These are phyloP conservation scores for Mallotus repandus DNA, from an alignment of 441 rosid species.

Conservation along the genomic window DNA sequence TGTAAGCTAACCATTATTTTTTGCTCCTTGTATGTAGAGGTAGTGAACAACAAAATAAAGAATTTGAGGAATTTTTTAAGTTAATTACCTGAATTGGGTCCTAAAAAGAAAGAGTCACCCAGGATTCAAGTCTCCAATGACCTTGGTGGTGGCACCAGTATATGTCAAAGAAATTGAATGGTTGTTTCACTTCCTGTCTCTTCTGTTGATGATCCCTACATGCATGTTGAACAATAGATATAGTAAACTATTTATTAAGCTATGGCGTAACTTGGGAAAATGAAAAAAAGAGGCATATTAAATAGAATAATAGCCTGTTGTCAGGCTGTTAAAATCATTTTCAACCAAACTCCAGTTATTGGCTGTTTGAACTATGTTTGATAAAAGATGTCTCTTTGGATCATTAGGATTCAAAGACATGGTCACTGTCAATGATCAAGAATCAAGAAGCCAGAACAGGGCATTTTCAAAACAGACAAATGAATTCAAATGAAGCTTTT, in stretches of 20 bases:
- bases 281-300: neutral
- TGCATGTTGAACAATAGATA: too few relatives aligned
- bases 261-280: too few relatives aligned
- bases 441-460: too few relatives aligned
- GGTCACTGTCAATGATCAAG: too few relatives aligned
- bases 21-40: too few relatives aligned
- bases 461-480: too few relatives aligned
- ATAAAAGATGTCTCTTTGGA: neutral
- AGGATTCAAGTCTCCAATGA: neutral
- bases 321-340: neutral
- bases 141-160: neutral
- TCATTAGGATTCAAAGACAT: too few relatives aligned
- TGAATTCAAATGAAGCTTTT: too few relatives aligned
- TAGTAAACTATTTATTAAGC: too few relatives aligned
- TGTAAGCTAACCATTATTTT: too few relatives aligned
- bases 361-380: neutral
- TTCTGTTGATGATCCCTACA: neutral
- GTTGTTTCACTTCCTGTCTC: constrained; percentile 1
- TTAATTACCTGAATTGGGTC: neutral
- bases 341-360: neutral
- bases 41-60: too few relatives aligned
- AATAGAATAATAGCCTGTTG: too few relatives aligned
- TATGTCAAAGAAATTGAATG: neutral
- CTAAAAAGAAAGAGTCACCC: neutral
- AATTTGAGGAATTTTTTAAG: neutral